Percentiles rank a stretch among this genome's conserved stretches.
Conservation (phyloP, 345 rosid species). For the Eucalyptus erythrocorys region DNA sequence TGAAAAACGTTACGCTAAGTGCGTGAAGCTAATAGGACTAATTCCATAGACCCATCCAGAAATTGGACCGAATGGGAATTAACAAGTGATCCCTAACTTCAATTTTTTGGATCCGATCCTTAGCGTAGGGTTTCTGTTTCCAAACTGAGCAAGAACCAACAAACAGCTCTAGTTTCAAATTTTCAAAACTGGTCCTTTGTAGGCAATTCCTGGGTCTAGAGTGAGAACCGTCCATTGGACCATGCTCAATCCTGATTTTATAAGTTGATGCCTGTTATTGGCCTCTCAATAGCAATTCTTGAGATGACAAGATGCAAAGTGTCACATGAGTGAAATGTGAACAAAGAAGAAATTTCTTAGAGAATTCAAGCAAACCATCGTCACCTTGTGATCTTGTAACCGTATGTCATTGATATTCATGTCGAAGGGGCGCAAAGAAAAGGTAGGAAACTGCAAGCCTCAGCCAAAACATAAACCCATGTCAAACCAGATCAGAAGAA, state of each 20-base stretch:
- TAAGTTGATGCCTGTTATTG: background rate
- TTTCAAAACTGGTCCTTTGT: too few species aligned
- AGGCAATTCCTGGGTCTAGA: too few species aligned
- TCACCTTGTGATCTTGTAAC: background rate
- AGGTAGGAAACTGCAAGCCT: background rate
- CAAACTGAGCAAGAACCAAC: too few species aligned
- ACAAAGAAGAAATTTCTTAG: background rate
- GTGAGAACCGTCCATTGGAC: too few species aligned
- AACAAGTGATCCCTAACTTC: too few species aligned
- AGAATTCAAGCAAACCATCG: background rate
- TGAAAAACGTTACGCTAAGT: too few species aligned
- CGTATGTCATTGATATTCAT: background rate
- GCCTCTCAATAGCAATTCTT: background rate
- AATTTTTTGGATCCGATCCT: fast-evolving
- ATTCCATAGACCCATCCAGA: too few species aligned
- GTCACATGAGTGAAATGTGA: background rate
- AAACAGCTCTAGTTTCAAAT: too few species aligned
- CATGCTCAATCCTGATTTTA: too few species aligned
- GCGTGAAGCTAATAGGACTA: too few species aligned
- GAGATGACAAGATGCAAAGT: background rate
- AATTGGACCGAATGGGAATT: too few species aligned
- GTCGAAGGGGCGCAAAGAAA: background rate
- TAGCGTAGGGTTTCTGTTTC: too few species aligned
- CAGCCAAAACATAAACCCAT: background rate
- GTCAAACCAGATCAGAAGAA: background rate